These are phyloP conservation scores for Chionographis japonica DNA, from an alignment of 106 monocot genomes.

Conservation along the genomic window DNA sequence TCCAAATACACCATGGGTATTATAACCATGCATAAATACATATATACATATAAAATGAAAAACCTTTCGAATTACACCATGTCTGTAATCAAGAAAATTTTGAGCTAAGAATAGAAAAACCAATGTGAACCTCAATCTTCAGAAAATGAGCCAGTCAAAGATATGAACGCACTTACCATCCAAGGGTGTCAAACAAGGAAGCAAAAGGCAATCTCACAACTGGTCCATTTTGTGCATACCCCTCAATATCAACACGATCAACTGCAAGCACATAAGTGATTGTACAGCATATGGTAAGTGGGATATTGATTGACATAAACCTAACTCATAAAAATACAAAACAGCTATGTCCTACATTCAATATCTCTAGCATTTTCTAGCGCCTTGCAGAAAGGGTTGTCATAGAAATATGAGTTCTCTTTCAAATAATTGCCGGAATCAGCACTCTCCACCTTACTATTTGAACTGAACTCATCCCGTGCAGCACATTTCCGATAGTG, in stretches of 20 bases:
- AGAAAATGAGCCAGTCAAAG: no score
- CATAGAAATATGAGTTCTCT: constrained; percentile 49
- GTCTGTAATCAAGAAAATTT: no score
- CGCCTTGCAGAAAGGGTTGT: constrained; percentile 83
- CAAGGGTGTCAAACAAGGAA: constrained; percentile 90
- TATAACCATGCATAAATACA: no score
- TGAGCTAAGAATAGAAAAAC: no score
- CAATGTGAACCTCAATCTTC: no score
- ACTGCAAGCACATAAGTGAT: constrained; percentile 48
- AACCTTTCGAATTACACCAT: no score
- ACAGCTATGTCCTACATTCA: constrained; percentile 48
- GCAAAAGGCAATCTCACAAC: constrained; percentile 91
- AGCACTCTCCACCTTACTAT: constrained; percentile 17
- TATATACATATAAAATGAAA: no score
- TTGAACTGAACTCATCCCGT: constrained; percentile 21
- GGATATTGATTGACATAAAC: not conserved
- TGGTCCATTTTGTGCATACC: constrained; percentile 65
- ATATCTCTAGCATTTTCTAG: constrained; percentile 73
- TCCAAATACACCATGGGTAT: no score
- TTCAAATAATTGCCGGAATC: constrained; percentile 31
- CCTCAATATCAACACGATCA: constrained; percentile 90
- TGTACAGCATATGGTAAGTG: not conserved
- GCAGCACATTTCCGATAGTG: constrained; percentile 68
- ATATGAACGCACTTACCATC: constrained; percentile 52
- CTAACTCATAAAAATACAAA: constrained; percentile 5